Evolutionary conservation across 257 asterid genomes (phyloP), one percentile per base, ranked within the genome.

Genomic region (Paulownia fortunei): DNA sequence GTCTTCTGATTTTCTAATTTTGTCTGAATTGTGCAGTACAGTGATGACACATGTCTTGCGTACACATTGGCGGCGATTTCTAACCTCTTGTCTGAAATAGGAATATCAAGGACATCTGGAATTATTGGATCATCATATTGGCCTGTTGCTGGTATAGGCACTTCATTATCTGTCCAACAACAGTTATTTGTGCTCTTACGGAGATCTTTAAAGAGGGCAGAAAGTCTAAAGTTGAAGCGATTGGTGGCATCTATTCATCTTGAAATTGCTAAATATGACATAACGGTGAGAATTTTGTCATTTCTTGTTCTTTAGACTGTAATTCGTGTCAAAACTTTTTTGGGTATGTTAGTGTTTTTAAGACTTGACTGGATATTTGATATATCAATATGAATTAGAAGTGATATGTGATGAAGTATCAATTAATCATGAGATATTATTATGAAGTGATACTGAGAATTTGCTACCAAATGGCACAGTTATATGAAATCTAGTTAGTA

Each of bases 131-230:
- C 98, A 19, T 89, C 99, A 46, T 85, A 85, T 79, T 85, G 94
- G 70, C 91, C 96, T 26, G 94, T 87, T 80, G 89, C 92, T 81
- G 89, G 89, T 71, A 79, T 88, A 32, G 92, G 94, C 64, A 85
- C 93, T 81, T 89, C 92, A 60, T 80, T 92, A 49, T 95, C 99
- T 36, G 90, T 86, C 78, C 98, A 95, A 81, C 97, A 95, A 70
- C 98, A 93, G 72, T 86, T 95, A 72, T 92, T 82, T 88, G 94
- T 95, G 82, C 98, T 95, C 74, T 80, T 95, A 80, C 85, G 88
- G 78, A 90, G 99, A 82, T 95, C 98, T 74, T 83, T 93, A 79
- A 95, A 88, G 88, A 86, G 99, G 83, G 97, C 99, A 30, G 97
- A 90, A 85, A 88, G 92, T 86, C 81, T 87, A 72, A 91, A 93